Base-by-base conservation (phyloP, 2,329 filamentous ascomycete species). In the Lithohypha guttulata region DNA sequence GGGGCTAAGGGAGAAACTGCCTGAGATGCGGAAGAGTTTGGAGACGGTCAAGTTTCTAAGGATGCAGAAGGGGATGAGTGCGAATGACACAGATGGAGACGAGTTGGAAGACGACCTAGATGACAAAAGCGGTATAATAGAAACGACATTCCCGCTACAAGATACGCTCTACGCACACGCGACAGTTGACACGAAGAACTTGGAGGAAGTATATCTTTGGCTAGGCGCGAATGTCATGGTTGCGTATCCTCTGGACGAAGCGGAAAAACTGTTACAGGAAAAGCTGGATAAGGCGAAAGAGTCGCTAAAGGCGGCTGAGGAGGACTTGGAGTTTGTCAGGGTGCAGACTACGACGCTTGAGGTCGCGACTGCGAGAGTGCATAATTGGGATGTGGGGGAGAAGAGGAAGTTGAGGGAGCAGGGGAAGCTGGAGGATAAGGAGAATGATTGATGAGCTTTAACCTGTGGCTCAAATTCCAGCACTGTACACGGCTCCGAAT, bases 211-310 rank as follows among this genome's bases (percentile, higher is more conserved):
- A 9, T 94, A 93, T 57, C 71, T 98, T 39, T 98, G 91, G 91
- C 72, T 98, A n/a, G 91, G 91, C 22, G 89, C 91, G 42, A 98
- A 98, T 54, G 87, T 96, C 33, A 98, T 98, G 91, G 70, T 98
- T 43, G 78, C 91, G 35, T 98, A 98, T 59, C 84, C 87, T 3
- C 79, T 96, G 46, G 74, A 78, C 11, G 91, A 96, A 63, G 91
- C 91, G 0, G 78, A 89, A 62, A 68, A 70, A 29, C 71, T 98
- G 50, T 69, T 98, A 41, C 66, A 73, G 30, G 76, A 78, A 10
- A 95, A 94, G 61, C 66, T 94, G 14, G 65, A 70, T 19, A 81
- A 84, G 6, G 91, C 91, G 1, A 81, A 87, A 61, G 70, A 74
- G 55, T 93, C 79, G 55, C 62, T 93, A 51, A 65, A 66, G n/a